These are phyloP conservation scores for Centella asiatica DNA, from an alignment of 129 eudicot genomes.

Conservation along the genomic window DNA sequence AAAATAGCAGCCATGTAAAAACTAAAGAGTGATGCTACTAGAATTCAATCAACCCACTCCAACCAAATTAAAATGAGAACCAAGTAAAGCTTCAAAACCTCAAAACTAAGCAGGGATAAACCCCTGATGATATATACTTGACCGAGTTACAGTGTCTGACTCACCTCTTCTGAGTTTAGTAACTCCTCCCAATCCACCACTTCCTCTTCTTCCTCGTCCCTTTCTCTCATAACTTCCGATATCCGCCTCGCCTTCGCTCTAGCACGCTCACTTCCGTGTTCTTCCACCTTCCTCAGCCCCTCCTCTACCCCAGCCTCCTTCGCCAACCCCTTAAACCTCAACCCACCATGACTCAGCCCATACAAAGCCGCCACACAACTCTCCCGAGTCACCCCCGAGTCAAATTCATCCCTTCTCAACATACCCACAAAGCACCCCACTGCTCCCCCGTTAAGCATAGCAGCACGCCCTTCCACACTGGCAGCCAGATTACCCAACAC, in stretches of 20 bases:
- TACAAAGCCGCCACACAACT: slow-evolving; percentile 53
- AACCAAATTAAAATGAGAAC: no score
- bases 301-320: slow-evolving; percentile 76
- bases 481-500: slow-evolving; percentile 54
- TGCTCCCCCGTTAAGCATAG: slow-evolving; percentile 76
- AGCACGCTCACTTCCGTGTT: slow-evolving; percentile 26
- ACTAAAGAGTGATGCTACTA: no score
- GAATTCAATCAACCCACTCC: no score
- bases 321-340: slow-evolving; percentile 81
- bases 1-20: no score
- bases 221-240: slow-evolving; percentile 46
- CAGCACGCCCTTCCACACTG: slow-evolving; percentile 67
- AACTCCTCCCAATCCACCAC: slow-evolving; percentile 71
- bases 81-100: no score
- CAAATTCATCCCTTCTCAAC: slow-evolving; percentile 38
- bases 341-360: slow-evolving; percentile 77
- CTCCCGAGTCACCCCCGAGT: slow-evolving; percentile 55
- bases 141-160: no score
- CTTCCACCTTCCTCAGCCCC: slow-evolving; percentile 34
- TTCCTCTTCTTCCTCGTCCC: slow-evolving; percentile 64
- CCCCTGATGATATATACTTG: no score
- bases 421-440: slow-evolving; percentile 55
- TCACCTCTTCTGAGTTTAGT: slow-evolving; percentile 41
- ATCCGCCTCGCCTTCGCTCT: slow-evolving; percentile 47
- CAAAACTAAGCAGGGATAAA: no score